Percentiles rank a stretch among this genome's conserved stretches.
These are phyloP conservation scores for Lipomyces chichibuensis DNA, from an alignment of 805 yeast genomes.

Conservation along the genomic window DNA sequence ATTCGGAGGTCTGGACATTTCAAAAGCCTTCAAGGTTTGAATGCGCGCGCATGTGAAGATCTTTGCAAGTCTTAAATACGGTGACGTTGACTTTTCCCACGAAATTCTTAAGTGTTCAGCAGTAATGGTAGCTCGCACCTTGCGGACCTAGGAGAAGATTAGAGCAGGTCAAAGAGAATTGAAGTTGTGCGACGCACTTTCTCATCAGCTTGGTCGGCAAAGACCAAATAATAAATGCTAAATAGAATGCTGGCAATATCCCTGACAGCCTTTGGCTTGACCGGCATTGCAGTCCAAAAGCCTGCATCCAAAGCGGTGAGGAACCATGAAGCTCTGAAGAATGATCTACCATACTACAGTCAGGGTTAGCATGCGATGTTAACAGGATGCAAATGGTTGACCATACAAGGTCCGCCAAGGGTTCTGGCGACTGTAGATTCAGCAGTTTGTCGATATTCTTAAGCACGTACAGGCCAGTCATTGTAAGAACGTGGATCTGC, in stretches of 20 bases:
- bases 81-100: constrained; percentile 41
- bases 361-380: not conserved
- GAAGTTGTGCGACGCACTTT: constrained; percentile 31
- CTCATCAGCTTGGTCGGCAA: constrained; percentile 42
- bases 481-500: constrained; percentile 41
- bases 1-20: constrained; percentile 37
- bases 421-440: constrained; percentile 40
- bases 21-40: constrained; percentile 24
- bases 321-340: constrained; percentile 41
- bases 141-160: constrained; percentile 25
- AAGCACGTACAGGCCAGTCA: constrained; percentile 40
- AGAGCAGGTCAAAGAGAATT: not conserved
- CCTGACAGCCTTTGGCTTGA: constrained; percentile 34
- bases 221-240: constrained; percentile 39
- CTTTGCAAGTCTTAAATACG: constrained; percentile 31
- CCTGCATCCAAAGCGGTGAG: constrained; percentile 43
- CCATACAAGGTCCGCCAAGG: constrained; percentile 36
- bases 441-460: constrained; percentile 41
- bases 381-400: not conserved
- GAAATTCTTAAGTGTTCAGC: constrained; percentile 40
- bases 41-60: constrained; percentile 36
- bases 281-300: constrained; percentile 43
- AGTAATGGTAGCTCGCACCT: constrained; percentile 38
- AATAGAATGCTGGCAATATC: constrained; percentile 39
- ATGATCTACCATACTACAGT: constrained; percentile 36